phyloP scores from a whole-genome alignment of 345 rosid species.

The Eucalyptus decipiens region DNA sequence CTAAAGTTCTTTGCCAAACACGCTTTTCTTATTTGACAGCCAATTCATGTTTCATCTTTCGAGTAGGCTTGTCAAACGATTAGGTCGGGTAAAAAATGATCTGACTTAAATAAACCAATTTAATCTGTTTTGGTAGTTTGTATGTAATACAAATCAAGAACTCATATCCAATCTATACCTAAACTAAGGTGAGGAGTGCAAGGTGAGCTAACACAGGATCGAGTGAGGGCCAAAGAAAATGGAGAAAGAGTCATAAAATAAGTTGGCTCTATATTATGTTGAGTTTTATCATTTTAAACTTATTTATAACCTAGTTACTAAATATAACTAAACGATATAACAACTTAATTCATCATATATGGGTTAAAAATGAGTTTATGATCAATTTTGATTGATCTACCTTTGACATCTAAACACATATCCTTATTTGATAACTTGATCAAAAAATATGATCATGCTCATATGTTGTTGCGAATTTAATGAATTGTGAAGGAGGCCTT shows the following conservation, averaged over 20 bases:
- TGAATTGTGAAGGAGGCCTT: not conserved
- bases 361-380: not conserved
- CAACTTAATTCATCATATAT: not conserved
- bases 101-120: no score
- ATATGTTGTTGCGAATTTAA: not conserved
- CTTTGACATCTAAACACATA: not conserved
- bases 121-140: not conserved
- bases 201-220: not conserved
- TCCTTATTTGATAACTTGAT: not conserved
- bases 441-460: not conserved
- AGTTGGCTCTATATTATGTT: not conserved
- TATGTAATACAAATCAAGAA: not conserved
- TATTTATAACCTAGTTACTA: no score
- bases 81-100: not conserved
- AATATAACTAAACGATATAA: no score
- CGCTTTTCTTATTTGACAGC: not conserved
- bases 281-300: not conserved
- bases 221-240: not conserved
- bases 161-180: not conserved
- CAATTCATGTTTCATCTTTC: not conserved
- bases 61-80: not conserved
- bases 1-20: not conserved
- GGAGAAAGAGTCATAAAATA: not conserved
- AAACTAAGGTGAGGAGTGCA: not conserved
- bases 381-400: not conserved